Evolutionary conservation across 139 green algal species (phyloP), one percentile per base, ranked within the genome.

Genomic region (Nannochloris sp.): DNA sequence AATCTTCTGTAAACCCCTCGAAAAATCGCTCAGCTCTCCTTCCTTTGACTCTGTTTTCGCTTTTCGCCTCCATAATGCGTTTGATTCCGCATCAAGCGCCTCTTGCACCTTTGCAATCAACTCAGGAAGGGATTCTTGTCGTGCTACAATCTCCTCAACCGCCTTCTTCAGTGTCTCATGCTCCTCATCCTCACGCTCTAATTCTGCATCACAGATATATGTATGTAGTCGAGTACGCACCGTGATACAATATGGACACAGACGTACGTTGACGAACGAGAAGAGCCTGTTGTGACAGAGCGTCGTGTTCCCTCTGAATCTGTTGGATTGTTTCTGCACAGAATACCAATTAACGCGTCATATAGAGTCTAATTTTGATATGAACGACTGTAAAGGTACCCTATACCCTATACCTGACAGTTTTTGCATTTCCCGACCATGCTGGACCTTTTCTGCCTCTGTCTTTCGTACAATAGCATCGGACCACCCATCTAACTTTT

Each of bases 21-120:
- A 45, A 63, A 70, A 68, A 33, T 50, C 58, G 45, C 68, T 74
- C 6, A 55, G 25, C 5, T 48, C 12, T 48, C 63, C 60, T 28
- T 62, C 37, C 45, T 74, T 62, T 26, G 43, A 65, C 36, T 70
- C 56, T 8, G 49, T 65, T 57, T 58, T 59, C 20, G 67, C 67
- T 14, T 70, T 57, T 58, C 51, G 46, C 49, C 49, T 63, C 61
- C 43, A 36, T 36, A 65, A 68, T 3, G 46, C 61, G 10, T 33
- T 46, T 12, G 67, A 36, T 49, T 74, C 67, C 2, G 61, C 60
- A 40, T 69, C 60, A 16, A 74, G 48, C 2, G 60, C 48, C 17
- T 68, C 59, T 8, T 62, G 17, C 60, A 74, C 45, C 67, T 69
- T 37, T 16, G 16, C 11, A 26, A 74, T 49, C 58, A 68, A 26